Conservation (phyloP, 371 early-diverging fungal species). For the Rhizopus arrhizus region DNA sequence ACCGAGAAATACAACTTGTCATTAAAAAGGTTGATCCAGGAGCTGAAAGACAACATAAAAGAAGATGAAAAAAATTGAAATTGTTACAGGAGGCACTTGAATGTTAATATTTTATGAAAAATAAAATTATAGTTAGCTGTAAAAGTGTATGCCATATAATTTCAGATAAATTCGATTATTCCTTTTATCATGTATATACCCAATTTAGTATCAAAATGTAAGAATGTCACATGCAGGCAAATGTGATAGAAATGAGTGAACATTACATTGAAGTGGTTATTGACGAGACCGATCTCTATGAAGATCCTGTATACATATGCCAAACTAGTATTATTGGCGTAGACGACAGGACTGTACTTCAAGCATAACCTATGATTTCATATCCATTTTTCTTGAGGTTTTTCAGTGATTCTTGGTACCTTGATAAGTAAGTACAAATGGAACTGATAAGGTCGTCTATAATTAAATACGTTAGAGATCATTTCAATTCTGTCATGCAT, state of each 20-base stretch:
- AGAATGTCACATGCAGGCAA: too few species aligned
- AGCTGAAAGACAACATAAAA: neutral
- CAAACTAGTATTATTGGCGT: too few species aligned
- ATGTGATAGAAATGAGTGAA: too few species aligned
- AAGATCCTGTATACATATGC: too few species aligned
- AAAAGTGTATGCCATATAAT: neutral
- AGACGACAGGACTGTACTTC: too few species aligned
- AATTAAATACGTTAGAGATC: slow-evolving; percentile 16
- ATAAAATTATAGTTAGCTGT: slow-evolving; percentile 9
- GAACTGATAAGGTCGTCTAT: slow-evolving; percentile 12
- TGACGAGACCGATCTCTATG: too few species aligned
- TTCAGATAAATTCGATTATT: slow-evolving; percentile 7
- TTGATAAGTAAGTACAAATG: too few species aligned
- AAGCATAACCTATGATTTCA: too few species aligned
- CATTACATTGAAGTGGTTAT: too few species aligned
- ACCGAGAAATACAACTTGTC: slow-evolving; percentile 12
- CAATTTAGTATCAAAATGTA: slow-evolving; percentile 63
- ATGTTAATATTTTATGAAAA: slow-evolving; percentile 2
- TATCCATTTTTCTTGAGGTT: too few species aligned
- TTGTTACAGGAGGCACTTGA: slow-evolving; percentile 12
- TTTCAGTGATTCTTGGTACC: too few species aligned
- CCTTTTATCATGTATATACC: slow-evolving; percentile 2
- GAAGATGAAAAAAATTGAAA: slow-evolving; percentile 11
- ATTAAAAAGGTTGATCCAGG: slow-evolving; percentile 12
- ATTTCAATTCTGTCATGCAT: slow-evolving; percentile 11